These are phyloP conservation scores for Xanthoparmelia taractica DNA, from an alignment of 495 filamentous ascomycete species.

Conservation along the genomic window DNA sequence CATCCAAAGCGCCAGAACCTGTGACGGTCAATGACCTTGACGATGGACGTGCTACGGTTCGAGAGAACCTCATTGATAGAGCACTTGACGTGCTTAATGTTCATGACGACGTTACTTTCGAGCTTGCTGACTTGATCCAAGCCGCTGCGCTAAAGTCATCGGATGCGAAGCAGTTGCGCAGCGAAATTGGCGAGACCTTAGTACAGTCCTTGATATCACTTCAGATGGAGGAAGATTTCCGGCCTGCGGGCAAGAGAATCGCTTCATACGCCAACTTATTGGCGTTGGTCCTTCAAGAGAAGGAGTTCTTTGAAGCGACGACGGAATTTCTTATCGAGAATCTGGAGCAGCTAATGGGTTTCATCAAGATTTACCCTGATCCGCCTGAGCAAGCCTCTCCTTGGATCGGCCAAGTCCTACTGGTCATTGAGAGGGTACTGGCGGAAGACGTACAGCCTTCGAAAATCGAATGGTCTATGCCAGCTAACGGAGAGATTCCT, in stretches of 20 bases:
- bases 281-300: constrained; percentile 76
- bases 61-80: constrained; percentile 74
- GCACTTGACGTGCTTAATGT: constrained; percentile 83
- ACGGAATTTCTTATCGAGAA: constrained; percentile 70
- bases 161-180: constrained; percentile 55
- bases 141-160: constrained; percentile 63
- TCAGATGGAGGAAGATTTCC: constrained; percentile 62
- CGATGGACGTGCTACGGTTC: constrained; percentile 60
- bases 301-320: constrained; percentile 69
- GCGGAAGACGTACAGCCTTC: constrained; percentile 76
- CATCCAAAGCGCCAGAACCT: constrained; percentile 31
- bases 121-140: constrained; percentile 77
- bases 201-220: constrained; percentile 84
- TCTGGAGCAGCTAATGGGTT: constrained; percentile 64
- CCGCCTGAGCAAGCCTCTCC: constrained; percentile 68
- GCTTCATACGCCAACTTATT: constrained; percentile 90
- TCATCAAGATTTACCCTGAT: constrained; percentile 66
- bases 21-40: constrained; percentile 78
- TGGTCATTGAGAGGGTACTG: constrained; percentile 83
- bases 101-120: constrained; percentile 83
- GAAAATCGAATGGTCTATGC: constrained; percentile 64
- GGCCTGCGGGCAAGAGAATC: constrained; percentile 68
- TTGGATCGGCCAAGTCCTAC: constrained; percentile 85
- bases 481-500: constrained; percentile 36
- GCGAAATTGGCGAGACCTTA: constrained; percentile 74